Evolutionary conservation across 208 protist genomes (phyloP), one percentile per base, ranked within the genome.

Genomic region (Tetramitus jugosus): DNA sequence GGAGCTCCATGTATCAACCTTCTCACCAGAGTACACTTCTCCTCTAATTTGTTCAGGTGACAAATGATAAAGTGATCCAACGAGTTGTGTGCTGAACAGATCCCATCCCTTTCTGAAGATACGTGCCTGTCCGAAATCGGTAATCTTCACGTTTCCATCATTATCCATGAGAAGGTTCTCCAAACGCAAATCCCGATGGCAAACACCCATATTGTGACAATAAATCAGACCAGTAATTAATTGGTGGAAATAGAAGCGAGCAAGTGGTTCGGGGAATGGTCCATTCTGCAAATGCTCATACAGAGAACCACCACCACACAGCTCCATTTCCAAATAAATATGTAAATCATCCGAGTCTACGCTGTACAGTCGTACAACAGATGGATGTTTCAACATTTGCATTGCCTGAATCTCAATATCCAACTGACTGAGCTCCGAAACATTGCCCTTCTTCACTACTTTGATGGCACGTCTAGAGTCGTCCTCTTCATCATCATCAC

Each of bases 171-270:
- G 81, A 0, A 95, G 81, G 80, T 96, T 96, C 69, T 95, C 93
- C 17, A 91, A 90, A 80, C 95, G 95, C 71, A 96, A 88, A 85
- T 96, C 93, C 23, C 94, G 80, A 83, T 96, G 93, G 6, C 86
- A 89, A 76, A 96, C 92, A 81, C 87, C 84, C 17, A 78, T 75
- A 52, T 79, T 76, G 77, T 95, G 91, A 78, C 92, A 79, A 31
- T 89, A 93, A 77, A 92, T 83, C 17, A 95, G 84, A 8, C 90
- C 92, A 43, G 93, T 86, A 60, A 88, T 82, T 82, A 94, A 89
- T 80, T 96, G 92, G 10, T 76, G 77, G 40, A 95, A 79, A 46
- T 77, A 77, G 53, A 42, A 68, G 10, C 74, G n/a, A 1, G 60
- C 74, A 7, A 77, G 13, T 23, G 46, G 23, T 35, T 74, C 67